Evolutionary conservation across 2,329 filamentous ascomycete species (phyloP), one percentile per base, ranked within the genome.

Genomic region (Pyrenochaeta sp.): DNA sequence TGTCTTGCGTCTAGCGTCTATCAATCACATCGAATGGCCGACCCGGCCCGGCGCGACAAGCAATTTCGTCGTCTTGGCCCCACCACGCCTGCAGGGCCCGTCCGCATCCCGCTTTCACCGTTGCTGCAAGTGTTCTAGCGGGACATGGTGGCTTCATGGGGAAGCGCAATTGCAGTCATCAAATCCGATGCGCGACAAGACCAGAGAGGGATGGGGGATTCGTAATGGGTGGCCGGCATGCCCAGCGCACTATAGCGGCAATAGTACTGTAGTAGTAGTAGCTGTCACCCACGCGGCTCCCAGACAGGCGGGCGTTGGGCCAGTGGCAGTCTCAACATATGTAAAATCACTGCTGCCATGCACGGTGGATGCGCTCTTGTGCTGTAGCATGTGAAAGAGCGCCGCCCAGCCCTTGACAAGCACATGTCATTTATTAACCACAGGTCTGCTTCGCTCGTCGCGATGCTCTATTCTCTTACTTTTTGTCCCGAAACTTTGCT

Each of bases 21-120:
- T 19, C 39, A 30, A 42, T 42, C 42, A 28, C 25, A 24, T 44
- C 25, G 8, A 34, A 43, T 49, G 39, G 56, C 56, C 58, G 58
- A 63, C 36, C 59, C 52, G 61, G 57, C 57, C 62, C 66, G 64
- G 51, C 50, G 52, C 47, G 43, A 52, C 56, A 58, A 58, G 53
- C 51, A 58, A 45, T 54, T 51, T 54, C 44, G 54, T 36, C 44
- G 42, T 43, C 58, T 61, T 59, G 59, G 56, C 60, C 44, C 50
- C 50, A 52, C 58, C 50, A 42, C 40, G 25, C 39, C 56, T 51
- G 56, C 59, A 60, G 47, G 53, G 28, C 45, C n/a, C 46, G 39
- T 52, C 55, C 51, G 52, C 59, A 39, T 56, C 46, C 59, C 52
- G 49, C 49, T 28, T 37, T 52, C 56, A 54, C 50, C 50, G 47